These are phyloP conservation scores for Rhodotorula sp. DNA, from an alignment of 1,284 basidiomycete genomes.

Conservation along the genomic window DNA sequence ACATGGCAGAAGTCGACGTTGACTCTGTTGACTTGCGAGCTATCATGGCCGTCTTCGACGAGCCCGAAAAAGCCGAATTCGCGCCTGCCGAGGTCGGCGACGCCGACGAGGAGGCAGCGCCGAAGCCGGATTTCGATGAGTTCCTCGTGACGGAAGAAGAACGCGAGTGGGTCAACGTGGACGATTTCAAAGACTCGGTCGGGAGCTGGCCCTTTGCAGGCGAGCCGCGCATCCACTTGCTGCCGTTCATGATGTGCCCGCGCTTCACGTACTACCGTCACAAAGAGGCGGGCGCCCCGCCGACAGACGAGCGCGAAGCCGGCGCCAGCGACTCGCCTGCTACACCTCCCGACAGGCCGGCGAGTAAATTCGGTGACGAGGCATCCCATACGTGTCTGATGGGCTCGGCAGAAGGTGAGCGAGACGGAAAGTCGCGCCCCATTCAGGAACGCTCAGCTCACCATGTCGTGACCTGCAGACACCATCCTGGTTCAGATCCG, in stretches of 20 bases:
- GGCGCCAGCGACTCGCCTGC: background rate
- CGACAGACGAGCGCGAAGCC: slow-evolving; percentile 1
- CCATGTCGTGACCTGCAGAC: background rate
- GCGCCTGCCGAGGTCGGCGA: slow-evolving; percentile 40
- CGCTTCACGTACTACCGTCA: slow-evolving; percentile 69
- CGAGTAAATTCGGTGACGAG: slow-evolving; percentile 82
- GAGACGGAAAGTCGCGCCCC: background rate
- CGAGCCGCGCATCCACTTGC: slow-evolving; percentile 64
- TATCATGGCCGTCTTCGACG: slow-evolving; percentile 71
- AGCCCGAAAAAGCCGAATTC: slow-evolving; percentile 58
- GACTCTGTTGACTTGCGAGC: slow-evolving; percentile 75
- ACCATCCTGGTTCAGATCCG: slow-evolving; percentile 40
- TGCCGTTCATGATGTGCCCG: slow-evolving; percentile 73
- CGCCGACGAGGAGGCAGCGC: slow-evolving; percentile 27
- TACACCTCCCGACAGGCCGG: slow-evolving; percentile 49
- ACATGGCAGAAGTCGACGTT: slow-evolving; percentile 83
- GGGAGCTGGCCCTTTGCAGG: slow-evolving; percentile 57
- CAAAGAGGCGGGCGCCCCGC: slow-evolving; percentile 38
- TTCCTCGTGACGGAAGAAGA: background rate
- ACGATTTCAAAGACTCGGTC: slow-evolving; percentile 82
- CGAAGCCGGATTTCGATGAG: slow-evolving; percentile 25
- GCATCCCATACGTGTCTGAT: slow-evolving; percentile 80
- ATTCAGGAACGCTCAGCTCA: background rate
- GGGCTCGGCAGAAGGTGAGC: slow-evolving; percentile 68
- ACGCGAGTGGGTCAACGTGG: slow-evolving; percentile 66